Percentiles rank a stretch among this genome's conserved stretches.
Conservation (phyloP, 306 rosid species). For the Ammopiptanthus mongolicus region DNA sequence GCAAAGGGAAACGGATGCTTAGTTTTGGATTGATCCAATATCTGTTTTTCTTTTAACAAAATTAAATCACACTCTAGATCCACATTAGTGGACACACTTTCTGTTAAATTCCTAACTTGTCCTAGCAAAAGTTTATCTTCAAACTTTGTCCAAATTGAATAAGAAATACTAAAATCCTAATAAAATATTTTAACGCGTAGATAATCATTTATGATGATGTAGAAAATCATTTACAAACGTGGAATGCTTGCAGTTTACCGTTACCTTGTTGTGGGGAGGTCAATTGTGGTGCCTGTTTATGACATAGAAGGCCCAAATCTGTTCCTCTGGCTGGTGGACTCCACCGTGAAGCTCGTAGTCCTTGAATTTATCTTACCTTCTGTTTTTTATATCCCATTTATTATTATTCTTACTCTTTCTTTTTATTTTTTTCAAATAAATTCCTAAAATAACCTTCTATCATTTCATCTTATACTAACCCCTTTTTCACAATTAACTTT, state of each 20-base stretch:
- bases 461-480: too few relatives aligned
- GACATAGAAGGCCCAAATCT: background rate
- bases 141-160: background rate
- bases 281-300: background rate
- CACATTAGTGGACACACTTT: background rate
- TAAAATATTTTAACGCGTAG: background rate
- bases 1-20: slow-evolving; percentile 32
- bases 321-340: background rate
- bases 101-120: slow-evolving; percentile 11
- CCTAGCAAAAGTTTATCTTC: slow-evolving; percentile 2
- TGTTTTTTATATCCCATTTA: too few relatives aligned
- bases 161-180: background rate
- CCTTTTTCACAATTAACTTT: too few relatives aligned
- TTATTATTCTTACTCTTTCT: too few relatives aligned
- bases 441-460: too few relatives aligned
- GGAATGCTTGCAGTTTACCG: background rate
- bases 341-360: background rate
- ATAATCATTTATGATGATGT: too few relatives aligned
- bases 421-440: too few relatives aligned
- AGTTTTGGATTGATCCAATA: background rate
- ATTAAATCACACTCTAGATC: slow-evolving; percentile 16
- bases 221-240: too few relatives aligned
- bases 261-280: background rate
- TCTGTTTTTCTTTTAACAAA: background rate
- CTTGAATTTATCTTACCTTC: background rate